Evolutionary conservation across 768 basidiomycete genomes (phyloP), one percentile per base, ranked within the genome.

Genomic region (Punctularia strigosozonata): DNA sequence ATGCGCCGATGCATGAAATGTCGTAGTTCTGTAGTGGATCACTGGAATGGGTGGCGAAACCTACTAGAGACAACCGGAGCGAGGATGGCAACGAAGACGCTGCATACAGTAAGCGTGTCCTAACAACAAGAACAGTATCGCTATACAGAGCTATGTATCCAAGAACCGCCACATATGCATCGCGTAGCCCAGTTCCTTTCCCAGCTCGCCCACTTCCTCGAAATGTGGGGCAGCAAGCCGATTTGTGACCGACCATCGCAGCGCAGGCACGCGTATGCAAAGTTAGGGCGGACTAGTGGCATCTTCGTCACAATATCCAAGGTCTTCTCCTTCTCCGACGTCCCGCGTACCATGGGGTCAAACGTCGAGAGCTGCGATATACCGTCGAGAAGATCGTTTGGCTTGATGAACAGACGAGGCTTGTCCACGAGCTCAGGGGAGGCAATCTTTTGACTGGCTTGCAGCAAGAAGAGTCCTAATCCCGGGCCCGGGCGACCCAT

Each of bases 151-250:
- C n/a, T n/a, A n/a, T n/a, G n/a, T n/a, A 44, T 36, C 84, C 83
- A 87, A 7, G 56, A 48, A 7, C 84, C 84, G 20, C 80, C 80
- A 57, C 84, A 88, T 15, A 86, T 63, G 54, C 84, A 88, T 19
- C 65, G 65, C 18, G 49, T 53, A 23, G 53, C 54, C 77, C 76
- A 85, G 47, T 62, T 64, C 45, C 59, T 73, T 56, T 80, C 75
- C 80, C 81, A 88, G 15, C 65, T 59, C 36, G 56, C 63, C 83
- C 84, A 71, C 28, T 54, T 52, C 21, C 51, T 65, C 40, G 60
- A 67, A n/a, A 54, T 45, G 36, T 60, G 60, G 31, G 33, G 49
- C 37, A 54, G 50, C 20, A 55, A 56, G 10, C 56, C 59, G 5
- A 69, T 46, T 42, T 75, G 64, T 2, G 78, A 75, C 45, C 58